Evolutionary conservation across 2,329 filamentous ascomycete species (phyloP).

Genomic region (Ambrosiella cleistominuta): DNA sequence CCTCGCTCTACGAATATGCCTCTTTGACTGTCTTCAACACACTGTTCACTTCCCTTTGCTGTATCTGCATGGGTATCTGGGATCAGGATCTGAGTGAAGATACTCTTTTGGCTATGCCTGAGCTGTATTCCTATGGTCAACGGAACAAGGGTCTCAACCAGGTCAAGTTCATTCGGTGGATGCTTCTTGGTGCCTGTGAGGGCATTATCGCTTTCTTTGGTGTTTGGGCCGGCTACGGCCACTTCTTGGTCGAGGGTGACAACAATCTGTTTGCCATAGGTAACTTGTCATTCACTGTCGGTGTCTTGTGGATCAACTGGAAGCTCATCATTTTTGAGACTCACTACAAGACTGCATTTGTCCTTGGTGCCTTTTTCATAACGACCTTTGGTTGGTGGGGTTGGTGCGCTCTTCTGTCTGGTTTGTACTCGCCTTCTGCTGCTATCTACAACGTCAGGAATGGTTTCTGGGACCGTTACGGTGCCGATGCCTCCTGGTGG

Average conservation of each 20-base stretch:
- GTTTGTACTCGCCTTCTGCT: conserved; percentile 34
- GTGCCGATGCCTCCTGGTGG: conserved; percentile 59
- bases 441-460: conserved; percentile 49
- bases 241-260: conserved; percentile 36
- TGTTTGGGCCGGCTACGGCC: conserved; percentile 33
- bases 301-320: conserved; percentile 53
- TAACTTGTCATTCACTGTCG: conserved; percentile 51
- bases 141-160: conserved; percentile 56
- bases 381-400: conserved; percentile 48
- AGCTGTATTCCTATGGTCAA: conserved; percentile 75
- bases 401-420: conserved; percentile 59
- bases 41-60: conserved; percentile 74
- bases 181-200: conserved; percentile 54
- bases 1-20: conserved; percentile 75
- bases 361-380: conserved; percentile 38
- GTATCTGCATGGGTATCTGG: conserved; percentile 81
- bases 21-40: conserved; percentile 86
- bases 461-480: conserved; percentile 50
- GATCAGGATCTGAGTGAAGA: conserved; percentile 74
- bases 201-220: conserved; percentile 59
- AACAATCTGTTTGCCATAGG: conserved; percentile 59
- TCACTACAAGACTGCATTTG: conserved; percentile 53
- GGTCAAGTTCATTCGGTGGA: conserved; percentile 57
- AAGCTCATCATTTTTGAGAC: conserved; percentile 68
- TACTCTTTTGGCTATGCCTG: conserved; percentile 79